Percentiles rank a stretch among this genome's conserved stretches.
These are phyloP conservation scores for Flammula alnicola DNA, from an alignment of 1,284 basidiomycete species.

Conservation along the genomic window DNA sequence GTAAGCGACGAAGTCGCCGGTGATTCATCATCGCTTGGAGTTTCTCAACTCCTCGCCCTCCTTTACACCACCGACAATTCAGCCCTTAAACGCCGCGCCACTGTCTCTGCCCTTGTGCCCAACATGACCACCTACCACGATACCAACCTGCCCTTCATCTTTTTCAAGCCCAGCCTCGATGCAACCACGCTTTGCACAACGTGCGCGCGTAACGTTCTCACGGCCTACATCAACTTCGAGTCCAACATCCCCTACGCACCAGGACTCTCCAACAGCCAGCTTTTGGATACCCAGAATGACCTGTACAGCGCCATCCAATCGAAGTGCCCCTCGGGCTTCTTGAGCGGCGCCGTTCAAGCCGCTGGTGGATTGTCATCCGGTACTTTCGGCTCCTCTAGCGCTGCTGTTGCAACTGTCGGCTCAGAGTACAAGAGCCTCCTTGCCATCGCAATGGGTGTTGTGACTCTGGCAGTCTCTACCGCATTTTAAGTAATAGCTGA, in stretches of 20 bases:
- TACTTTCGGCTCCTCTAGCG: constrained; percentile 32
- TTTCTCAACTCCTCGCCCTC: constrained; percentile 22
- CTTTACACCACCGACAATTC: constrained; percentile 27
- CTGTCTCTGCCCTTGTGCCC: constrained; percentile 50
- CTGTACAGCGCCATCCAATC: constrained; percentile 66
- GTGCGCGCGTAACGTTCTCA: constrained; percentile 80
- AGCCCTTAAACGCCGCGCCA: constrained; percentile 34
- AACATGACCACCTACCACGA: constrained; percentile 68
- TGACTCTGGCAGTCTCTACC: constrained; percentile 29
- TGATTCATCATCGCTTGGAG: constrained; percentile 19
- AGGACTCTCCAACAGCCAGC: constrained; percentile 65
- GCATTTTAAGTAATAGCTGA: constrained; percentile 28
- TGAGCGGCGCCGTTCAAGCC: constrained; percentile 65
- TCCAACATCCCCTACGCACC: constrained; percentile 71
- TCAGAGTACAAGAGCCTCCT: constrained; percentile 32
- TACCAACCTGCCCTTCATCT: constrained; percentile 80
- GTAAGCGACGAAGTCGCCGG: constrained; percentile 36
- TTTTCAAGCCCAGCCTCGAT: constrained; percentile 61
- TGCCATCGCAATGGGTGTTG: constrained; percentile 34
- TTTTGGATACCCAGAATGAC: constrained; percentile 67
- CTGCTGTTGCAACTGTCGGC: constrained; percentile 32
- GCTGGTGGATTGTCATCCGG: constrained; percentile 59
- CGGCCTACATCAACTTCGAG: constrained; percentile 79
- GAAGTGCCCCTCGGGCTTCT: constrained; percentile 68
- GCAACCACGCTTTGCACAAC: constrained; percentile 70